Evolutionary conservation across 75 land plant genomes (phyloP).

Genomic region (Cryptomeria japonica): DNA sequence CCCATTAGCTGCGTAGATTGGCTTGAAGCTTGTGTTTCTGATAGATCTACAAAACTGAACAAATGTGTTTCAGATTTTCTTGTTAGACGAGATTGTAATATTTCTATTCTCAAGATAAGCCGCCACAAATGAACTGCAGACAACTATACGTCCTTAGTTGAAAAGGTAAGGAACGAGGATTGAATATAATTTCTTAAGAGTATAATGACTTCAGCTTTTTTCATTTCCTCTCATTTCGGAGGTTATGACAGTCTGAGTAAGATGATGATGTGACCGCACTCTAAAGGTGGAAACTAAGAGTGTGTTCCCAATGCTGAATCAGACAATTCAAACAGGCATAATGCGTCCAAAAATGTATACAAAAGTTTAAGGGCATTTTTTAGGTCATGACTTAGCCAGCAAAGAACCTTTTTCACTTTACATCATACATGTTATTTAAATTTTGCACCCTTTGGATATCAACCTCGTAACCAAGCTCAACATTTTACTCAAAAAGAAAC

Average conservation of each 20-base stretch:
- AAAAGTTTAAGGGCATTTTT: background rate
- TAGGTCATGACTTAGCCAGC: background rate
- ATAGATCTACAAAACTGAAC: too few relatives aligned
- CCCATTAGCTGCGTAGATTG: too few relatives aligned
- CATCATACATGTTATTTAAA: too few relatives aligned
- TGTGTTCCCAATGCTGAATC: background rate
- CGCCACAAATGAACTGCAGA: background rate
- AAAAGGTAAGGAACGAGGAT: too few relatives aligned
- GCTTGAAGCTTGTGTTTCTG: too few relatives aligned
- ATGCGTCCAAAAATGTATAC: background rate
- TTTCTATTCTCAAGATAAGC: background rate
- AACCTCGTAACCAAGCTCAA: background rate
- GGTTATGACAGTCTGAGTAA: too few relatives aligned
- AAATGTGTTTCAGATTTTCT: background rate
- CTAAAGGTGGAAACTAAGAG: background rate
- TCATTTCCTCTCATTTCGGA: too few relatives aligned
- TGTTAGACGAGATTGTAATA: too few relatives aligned
- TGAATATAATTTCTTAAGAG: too few relatives aligned
- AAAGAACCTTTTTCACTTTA: background rate
- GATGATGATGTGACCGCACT: too few relatives aligned
- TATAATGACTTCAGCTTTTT: too few relatives aligned
- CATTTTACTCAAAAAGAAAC: background rate
- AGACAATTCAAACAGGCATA: background rate
- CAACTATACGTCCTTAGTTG: too few relatives aligned
- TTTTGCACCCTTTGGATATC: background rate